A percentile compares a stretch with the other conserved stretches of the same genome.
Conservation (phyloP, 1,284 basidiomycete genomes). For the Boletus sp. region DNA sequence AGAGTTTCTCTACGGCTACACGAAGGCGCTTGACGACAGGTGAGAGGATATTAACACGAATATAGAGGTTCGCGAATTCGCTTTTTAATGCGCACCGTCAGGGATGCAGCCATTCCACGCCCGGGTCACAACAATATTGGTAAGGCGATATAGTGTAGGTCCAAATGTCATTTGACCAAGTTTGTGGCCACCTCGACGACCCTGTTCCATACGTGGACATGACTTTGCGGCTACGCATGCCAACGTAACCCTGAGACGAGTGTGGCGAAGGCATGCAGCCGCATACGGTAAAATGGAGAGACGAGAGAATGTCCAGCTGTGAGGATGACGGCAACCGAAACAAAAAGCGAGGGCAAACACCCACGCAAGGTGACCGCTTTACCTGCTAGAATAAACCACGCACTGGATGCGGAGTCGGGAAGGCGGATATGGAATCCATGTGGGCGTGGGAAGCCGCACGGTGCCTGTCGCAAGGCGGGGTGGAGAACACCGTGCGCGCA, state of each 20-base stretch:
- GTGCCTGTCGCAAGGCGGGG: not conserved
- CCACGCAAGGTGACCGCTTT: constrained; percentile 4
- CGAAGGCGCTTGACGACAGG: constrained; percentile 11
- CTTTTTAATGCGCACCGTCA: constrained; percentile 10
- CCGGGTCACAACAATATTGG: constrained; percentile 9
- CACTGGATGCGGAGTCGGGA: constrained; percentile 2
- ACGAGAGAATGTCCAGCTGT: not conserved
- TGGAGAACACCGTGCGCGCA: not conserved
- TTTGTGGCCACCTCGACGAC: constrained; percentile 6
- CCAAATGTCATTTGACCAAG: constrained; percentile 4
- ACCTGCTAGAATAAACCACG: constrained; percentile 8
- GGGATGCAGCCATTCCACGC: constrained; percentile 7
- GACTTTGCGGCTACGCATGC: constrained; percentile 17
- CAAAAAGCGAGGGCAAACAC: constrained; percentile 11
- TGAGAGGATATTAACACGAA: constrained; percentile 16
- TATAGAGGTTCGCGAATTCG: constrained; percentile 1
- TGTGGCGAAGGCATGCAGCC: constrained; percentile 8
- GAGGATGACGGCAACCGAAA: constrained; percentile 24
- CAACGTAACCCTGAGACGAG: constrained; percentile 10
- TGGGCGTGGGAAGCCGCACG: constrained; percentile 4
- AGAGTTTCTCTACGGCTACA: not conserved
- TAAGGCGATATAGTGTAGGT: not conserved
- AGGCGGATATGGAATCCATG: constrained; percentile 8
- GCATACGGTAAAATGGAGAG: constrained; percentile 17
- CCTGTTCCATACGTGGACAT: constrained; percentile 15